Evolutionary conservation across 2,329 filamentous ascomycete genomes (phyloP), one percentile per base, ranked within the genome.

Genomic region (Penicillium sp.): DNA sequence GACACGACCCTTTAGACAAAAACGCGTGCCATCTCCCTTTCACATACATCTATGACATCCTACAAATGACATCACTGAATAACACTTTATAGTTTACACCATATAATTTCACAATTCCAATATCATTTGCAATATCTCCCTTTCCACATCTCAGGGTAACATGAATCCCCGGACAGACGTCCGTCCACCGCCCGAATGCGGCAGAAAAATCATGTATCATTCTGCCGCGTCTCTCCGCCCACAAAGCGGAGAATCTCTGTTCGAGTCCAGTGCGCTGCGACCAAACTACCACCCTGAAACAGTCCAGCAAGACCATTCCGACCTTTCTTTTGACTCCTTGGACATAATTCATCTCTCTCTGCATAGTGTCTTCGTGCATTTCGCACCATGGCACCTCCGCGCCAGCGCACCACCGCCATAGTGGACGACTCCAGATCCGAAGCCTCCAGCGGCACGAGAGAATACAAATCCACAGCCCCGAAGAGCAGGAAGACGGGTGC

Each of bases 361-460:
- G 16, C 16, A 46, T 29, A 10, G 21, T 27, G 13, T 14, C 52
- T 48, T 43, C 33, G 56, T 54, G 51, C 55, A 53, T 27, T 22
- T 48, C 26, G 57, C 41, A 62, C 55, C 59, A 80, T 80, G 78
- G 73, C 77, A 57, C 78, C 79, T 63, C 75, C 78, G 64, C 77
- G 77, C 57, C 75, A 76, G 63, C 76, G 77, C 52, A 69, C 71
- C 48, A 60, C 71, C 27, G 68, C 71, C 22, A 62, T 68, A 53
- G 66, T 75, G 48, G 79, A 81, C 56, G 79, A 80, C 64, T 78
- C 77, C 26, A 70, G 78, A 57, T 79, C 78, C 19, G 78, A 80
- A 70, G 73, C 76, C n/a, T 79, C 78, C 35, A 80, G 75, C 58
- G 70, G 73, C 43, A 73, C 75, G 14, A 74, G 70, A 63, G 75